These are phyloP conservation scores for Sporisorium sorghi DNA, from an alignment of 1,284 basidiomycete genomes.

Conservation along the genomic window DNA sequence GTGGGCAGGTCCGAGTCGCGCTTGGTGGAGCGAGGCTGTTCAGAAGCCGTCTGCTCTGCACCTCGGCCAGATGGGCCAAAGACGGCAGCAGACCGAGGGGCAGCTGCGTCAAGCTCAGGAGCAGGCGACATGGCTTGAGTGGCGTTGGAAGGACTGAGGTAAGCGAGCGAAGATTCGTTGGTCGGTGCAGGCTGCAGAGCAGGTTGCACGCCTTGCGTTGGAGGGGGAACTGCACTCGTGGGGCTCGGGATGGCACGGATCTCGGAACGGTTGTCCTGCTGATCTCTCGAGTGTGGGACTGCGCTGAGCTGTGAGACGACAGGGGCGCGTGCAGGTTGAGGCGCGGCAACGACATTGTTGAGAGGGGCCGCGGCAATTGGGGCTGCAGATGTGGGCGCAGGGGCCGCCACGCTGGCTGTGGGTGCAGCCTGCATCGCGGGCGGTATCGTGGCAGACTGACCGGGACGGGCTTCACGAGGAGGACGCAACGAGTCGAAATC, in stretches of 20 bases:
- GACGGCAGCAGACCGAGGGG: constrained; percentile 16
- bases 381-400: constrained; percentile 21
- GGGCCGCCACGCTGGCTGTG: constrained; percentile 2
- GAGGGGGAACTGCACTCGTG: background rate
- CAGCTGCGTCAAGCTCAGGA: constrained; percentile 10
- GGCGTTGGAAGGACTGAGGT: constrained; percentile 22
- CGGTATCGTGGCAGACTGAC: constrained; percentile 6
- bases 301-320: constrained; percentile 12
- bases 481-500: constrained; percentile 27
- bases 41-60: constrained; percentile 27
- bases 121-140: constrained; percentile 11
- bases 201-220: constrained; percentile 10
- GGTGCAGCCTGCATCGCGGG: background rate
- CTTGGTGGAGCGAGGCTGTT: constrained; percentile 31
- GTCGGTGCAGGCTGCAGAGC: constrained; percentile 8
- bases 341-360: constrained; percentile 15
- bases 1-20: constrained; percentile 36
- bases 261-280: constrained; percentile 19
- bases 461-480: constrained; percentile 19
- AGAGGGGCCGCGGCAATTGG: constrained; percentile 12
- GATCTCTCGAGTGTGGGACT: background rate
- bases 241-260: constrained; percentile 9
- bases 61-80: constrained; percentile 51
- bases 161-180: constrained; percentile 35
- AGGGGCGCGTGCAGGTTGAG: constrained; percentile 21